Evolutionary conservation across 805 yeast species (phyloP).

Genomic region (Nakazawaea holstii): DNA sequence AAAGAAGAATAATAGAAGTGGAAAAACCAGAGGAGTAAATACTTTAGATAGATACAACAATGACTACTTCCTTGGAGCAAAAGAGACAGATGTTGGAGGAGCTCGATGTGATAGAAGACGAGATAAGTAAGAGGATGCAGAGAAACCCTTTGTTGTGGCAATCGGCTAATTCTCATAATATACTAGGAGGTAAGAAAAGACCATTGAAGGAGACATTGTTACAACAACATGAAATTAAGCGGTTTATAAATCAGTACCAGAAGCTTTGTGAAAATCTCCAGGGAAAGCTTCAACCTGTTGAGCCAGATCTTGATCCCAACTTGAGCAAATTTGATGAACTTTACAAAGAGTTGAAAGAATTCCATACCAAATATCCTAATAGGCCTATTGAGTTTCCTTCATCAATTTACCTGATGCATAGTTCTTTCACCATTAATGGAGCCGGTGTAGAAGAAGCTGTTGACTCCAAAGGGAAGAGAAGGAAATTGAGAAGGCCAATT

Average conservation of each 20-base stretch:
- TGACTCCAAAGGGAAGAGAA: slow-evolving; percentile 17
- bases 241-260: slow-evolving; percentile 43
- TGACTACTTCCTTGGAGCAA: slow-evolving; percentile 21
- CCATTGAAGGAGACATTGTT: slow-evolving; percentile 45
- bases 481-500: slow-evolving; percentile 27
- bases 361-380: slow-evolving; percentile 24
- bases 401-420: slow-evolving; percentile 27
- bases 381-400: slow-evolving; percentile 24
- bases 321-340: slow-evolving; percentile 33
- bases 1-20: neutral
- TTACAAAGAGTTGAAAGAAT: slow-evolving; percentile 25
- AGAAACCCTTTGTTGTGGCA: slow-evolving; percentile 53
- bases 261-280: slow-evolving; percentile 22
- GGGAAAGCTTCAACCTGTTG: slow-evolving; percentile 6
- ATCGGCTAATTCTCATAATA: slow-evolving; percentile 20
- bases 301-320: slow-evolving; percentile 19
- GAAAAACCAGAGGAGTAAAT: slow-evolving; percentile 10
- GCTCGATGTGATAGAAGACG: slow-evolving; percentile 65
- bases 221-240: slow-evolving; percentile 64
- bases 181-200: slow-evolving; percentile 31
- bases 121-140: slow-evolving; percentile 55
- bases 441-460: slow-evolving; percentile 12
- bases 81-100: slow-evolving; percentile 47
- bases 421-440: slow-evolving; percentile 12
- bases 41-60: slow-evolving; percentile 12